phyloP scores from a whole-genome alignment of 345 rosid species.

The Syzygium aqueum region DNA sequence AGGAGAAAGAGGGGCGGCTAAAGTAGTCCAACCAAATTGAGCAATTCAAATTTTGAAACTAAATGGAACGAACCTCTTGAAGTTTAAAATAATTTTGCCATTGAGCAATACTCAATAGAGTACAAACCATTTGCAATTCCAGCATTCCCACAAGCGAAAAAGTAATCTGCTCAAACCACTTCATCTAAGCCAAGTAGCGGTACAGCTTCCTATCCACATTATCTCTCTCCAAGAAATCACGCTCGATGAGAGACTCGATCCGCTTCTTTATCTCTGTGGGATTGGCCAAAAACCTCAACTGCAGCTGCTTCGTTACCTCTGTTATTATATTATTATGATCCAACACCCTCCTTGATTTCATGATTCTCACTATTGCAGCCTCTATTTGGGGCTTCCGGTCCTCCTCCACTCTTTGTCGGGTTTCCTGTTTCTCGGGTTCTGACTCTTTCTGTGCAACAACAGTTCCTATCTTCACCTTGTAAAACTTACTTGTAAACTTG shows the following conservation, averaged over 20 bases:
- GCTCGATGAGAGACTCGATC: constrained; percentile 89
- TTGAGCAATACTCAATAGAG: constrained; percentile 7
- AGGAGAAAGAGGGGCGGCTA: not conserved
- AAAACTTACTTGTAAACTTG: constrained; percentile 88
- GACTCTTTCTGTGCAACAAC: constrained; percentile 98
- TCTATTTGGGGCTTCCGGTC: constrained; percentile 98
- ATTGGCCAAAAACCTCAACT: constrained; percentile 86
- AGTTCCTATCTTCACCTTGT: constrained; percentile 96
- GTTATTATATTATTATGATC: constrained; percentile 93
- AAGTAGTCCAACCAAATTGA: not conserved
- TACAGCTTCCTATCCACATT: constrained; percentile 72
- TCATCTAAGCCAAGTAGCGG: constrained; percentile 73
- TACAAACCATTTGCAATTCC: constrained; percentile 15
- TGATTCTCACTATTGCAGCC: constrained; percentile 96
- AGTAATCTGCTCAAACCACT: not conserved
- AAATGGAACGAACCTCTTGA: not conserved
- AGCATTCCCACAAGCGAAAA: constrained; percentile 9
- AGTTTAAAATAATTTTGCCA: constrained; percentile 8
- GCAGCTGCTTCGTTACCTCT: constrained; percentile 95
- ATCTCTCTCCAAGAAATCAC: constrained; percentile 99
- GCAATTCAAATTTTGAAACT: not conserved
- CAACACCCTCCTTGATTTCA: constrained; percentile 92
- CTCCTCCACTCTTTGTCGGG: constrained; percentile 96
- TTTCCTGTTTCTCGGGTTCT: constrained; percentile 97
- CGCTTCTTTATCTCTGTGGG: constrained; percentile 97